Conservation (phyloP, 805 yeast genomes). For the Brettanomyces sp. region DNA sequence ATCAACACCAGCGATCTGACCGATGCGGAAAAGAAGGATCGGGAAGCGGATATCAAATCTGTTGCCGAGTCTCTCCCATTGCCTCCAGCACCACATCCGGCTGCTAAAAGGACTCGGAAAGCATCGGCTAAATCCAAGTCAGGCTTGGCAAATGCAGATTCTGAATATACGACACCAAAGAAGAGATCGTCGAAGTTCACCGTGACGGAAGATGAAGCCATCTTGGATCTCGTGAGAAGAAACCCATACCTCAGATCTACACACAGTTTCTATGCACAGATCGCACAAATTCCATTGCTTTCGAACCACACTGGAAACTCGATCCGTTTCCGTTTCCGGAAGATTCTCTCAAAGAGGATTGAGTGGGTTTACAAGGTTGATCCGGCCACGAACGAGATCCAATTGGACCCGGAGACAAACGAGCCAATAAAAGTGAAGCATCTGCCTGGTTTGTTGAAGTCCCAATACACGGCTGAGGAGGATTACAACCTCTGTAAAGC, state of each 20-base stretch:
- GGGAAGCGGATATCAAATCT: background rate
- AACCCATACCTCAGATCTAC: slow-evolving; percentile 62
- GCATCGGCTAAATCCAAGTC: background rate
- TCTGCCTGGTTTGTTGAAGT: slow-evolving; percentile 45
- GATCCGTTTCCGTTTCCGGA: slow-evolving; percentile 53
- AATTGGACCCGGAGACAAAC: slow-evolving; percentile 32
- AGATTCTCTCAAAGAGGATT: slow-evolving; percentile 30
- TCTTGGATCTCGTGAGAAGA: slow-evolving; percentile 57
- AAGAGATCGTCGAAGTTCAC: slow-evolving; percentile 41
- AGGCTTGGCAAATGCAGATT: background rate
- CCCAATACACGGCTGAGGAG: slow-evolving; percentile 59
- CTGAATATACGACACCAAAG: slow-evolving; percentile 20
- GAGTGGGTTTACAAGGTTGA: slow-evolving; percentile 42
- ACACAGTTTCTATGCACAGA: slow-evolving; percentile 54
- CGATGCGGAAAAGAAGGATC: background rate
- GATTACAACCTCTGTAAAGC: slow-evolving; percentile 49
- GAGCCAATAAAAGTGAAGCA: slow-evolving; percentile 30
- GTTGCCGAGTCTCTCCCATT: background rate
- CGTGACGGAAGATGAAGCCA: slow-evolving; percentile 53
- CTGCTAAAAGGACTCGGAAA: background rate
- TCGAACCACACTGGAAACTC: slow-evolving; percentile 70
- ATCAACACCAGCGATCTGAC: slow-evolving; percentile 19
- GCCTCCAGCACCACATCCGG: background rate
- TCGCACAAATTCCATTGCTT: slow-evolving; percentile 40
- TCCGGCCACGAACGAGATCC: slow-evolving; percentile 30